A percentile compares a stretch with the other conserved stretches of the same genome.
These are phyloP conservation scores for Colletotrichum sp. DNA, from an alignment of 2,329 filamentous ascomycete genomes.

Conservation along the genomic window DNA sequence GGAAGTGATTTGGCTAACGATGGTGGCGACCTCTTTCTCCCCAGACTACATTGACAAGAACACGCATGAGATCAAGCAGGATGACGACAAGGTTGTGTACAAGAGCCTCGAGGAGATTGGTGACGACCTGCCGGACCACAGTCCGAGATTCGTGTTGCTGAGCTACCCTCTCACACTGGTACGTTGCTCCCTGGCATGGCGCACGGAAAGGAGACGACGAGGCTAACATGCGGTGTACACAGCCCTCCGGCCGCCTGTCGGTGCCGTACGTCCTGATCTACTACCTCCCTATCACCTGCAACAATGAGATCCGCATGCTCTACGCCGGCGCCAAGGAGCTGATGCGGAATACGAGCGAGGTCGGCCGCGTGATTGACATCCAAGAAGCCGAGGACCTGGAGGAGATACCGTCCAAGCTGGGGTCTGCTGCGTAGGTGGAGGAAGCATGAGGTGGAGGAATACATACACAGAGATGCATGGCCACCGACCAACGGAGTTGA, in stretches of 20 bases:
- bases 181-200: constrained; percentile 29
- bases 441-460: not conserved
- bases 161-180: constrained; percentile 92
- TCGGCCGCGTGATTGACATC: constrained; percentile 86
- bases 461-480: not conserved
- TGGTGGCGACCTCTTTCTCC: constrained; percentile 7
- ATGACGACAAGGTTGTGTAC: constrained; percentile 79
- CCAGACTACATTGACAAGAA: constrained; percentile 89
- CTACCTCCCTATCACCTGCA: constrained; percentile 92
- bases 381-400: constrained; percentile 80
- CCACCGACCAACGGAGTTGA: not conserved
- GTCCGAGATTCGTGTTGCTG: constrained; percentile 86
- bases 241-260: constrained; percentile 83
- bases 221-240: not conserved
- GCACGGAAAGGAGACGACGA: not conserved
- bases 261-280: constrained; percentile 96
- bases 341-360: constrained; percentile 91
- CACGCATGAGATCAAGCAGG: constrained; percentile 86
- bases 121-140: constrained; percentile 91
- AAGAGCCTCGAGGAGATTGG: constrained; percentile 79
- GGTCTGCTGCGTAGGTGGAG: constrained; percentile 26
- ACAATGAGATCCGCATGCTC: constrained; percentile 85
- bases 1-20: not conserved
- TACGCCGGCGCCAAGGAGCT: constrained; percentile 96
- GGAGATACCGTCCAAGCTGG: constrained; percentile 74